Evolutionary conservation across 805 yeast genomes (phyloP).

Genomic region (Priceomyces haplophilus): DNA sequence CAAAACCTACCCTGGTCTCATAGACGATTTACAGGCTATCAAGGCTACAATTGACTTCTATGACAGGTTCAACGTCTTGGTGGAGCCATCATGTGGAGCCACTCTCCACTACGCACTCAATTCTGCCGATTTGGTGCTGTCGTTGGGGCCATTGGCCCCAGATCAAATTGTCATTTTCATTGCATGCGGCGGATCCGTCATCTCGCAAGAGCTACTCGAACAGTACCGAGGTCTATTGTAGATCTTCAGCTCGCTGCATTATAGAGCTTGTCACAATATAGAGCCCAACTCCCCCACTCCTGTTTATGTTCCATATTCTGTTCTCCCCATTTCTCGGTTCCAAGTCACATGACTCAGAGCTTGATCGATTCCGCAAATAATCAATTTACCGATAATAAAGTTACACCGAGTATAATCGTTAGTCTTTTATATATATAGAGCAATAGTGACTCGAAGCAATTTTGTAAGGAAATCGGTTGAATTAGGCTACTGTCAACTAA

Average conservation of each 20-base stretch:
- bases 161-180: constrained; percentile 27
- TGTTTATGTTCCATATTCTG: no score
- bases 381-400: neutral
- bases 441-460: no score
- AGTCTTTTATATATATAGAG: no score
- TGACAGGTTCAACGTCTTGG: constrained; percentile 19
- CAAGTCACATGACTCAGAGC: constrained; percentile 2
- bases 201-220: constrained; percentile 3
- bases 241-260: neutral
- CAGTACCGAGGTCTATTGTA: constrained; percentile 3
- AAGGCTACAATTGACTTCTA: constrained; percentile 20
- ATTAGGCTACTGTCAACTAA: no score
- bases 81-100: constrained; percentile 38
- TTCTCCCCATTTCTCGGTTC: neutral
- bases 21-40: constrained; percentile 27
- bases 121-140: constrained; percentile 12
- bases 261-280: no score
- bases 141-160: constrained; percentile 12
- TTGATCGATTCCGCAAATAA: neutral
- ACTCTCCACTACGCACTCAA: constrained; percentile 16
- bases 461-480: no score
- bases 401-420: no score
- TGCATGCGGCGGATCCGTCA: constrained; percentile 29
- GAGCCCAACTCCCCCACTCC: no score
- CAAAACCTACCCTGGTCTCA: constrained; percentile 13